A percentile compares a stretch with the other conserved stretches of the same genome.
phyloP scores from a whole-genome alignment of 1,139 yeast species.

The Hemisphaericaspora lyxosophila region DNA sequence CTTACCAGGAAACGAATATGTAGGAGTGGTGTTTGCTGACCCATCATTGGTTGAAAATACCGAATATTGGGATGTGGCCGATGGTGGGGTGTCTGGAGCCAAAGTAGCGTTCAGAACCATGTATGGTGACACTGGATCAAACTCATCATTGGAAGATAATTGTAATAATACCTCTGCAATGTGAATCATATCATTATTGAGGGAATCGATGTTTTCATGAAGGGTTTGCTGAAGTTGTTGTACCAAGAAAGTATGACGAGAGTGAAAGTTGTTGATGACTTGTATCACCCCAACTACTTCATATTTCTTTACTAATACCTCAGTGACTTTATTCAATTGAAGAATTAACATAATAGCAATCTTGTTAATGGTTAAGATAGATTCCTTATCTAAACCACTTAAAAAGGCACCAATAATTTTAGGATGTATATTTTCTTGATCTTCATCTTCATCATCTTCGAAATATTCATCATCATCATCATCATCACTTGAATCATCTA shows the following conservation, averaged over 20 bases:
- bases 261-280: conserved; percentile 35
- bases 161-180: conserved; percentile 31
- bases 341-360: conserved; percentile 47
- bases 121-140: conserved; percentile 29
- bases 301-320: conserved; percentile 56
- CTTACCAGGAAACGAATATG: conserved; percentile 15
- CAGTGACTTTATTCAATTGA: conserved; percentile 50
- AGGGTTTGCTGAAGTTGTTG: conserved; percentile 27
- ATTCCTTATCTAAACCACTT: conserved; percentile 45
- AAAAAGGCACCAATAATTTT: conserved; percentile 49
- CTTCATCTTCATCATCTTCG: conserved; percentile 10
- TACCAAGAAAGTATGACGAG: conserved; percentile 24
- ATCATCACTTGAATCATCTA: conserved; percentile 4
- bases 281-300: conserved; percentile 44
- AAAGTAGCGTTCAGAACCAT: conserved; percentile 21
- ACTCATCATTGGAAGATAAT: conserved; percentile 20
- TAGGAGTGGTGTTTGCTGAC: conserved; percentile 22
- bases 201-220: conserved; percentile 15
- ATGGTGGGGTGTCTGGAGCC: conserved; percentile 43
- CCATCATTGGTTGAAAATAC: conserved; percentile 30
- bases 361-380: conserved; percentile 45
- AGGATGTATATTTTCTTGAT: conserved; percentile 41
- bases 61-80: conserved; percentile 42
- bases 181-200: conserved; percentile 21
- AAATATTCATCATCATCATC: conserved; percentile 17